A percentile compares a stretch with the other conserved stretches of the same genome.
phyloP scores from a whole-genome alignment of 805 yeast genomes.

The Yarrowia hollandica region DNA sequence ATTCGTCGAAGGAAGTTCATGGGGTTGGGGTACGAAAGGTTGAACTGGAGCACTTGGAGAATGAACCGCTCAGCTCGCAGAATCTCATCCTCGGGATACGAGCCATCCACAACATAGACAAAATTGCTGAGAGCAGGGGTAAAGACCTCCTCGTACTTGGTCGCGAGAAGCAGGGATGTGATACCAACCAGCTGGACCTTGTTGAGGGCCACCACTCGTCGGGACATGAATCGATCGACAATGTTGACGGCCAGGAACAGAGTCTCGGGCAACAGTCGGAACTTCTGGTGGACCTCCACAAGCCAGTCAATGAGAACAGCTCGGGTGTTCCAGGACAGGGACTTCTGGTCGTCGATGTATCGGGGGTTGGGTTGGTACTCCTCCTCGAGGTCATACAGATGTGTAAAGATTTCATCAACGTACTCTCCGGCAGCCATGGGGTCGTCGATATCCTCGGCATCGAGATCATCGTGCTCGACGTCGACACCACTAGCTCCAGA shows the following conservation, averaged over 20 bases:
- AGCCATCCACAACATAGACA: conserved; percentile 85
- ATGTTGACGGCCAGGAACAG: conserved; percentile 77
- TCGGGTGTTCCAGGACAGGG: conserved; percentile 77
- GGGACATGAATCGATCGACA: conserved; percentile 83
- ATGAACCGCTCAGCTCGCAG: conserved; percentile 80
- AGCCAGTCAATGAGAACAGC: conserved; percentile 92
- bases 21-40: conserved; percentile 83
- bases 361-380: conserved; percentile 62
- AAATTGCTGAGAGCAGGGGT: conserved; percentile 83
- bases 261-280: conserved; percentile 82
- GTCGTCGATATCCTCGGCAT: conserved; percentile 44
- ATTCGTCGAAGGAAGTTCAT: conserved; percentile 85
- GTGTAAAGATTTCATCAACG: conserved; percentile 80
- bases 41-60: conserved; percentile 67
- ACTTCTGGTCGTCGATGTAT: conserved; percentile 62
- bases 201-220: conserved; percentile 71
- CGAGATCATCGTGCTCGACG: conserved; percentile 39
- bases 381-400: conserved; percentile 68
- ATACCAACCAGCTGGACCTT: conserved; percentile 83
- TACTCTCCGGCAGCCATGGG: conserved; percentile 89
- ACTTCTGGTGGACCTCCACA: conserved; percentile 82
- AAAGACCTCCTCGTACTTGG: conserved; percentile 90
- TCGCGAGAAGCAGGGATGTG: conserved; percentile 82
- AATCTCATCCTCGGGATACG: conserved; percentile 76
- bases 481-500: conserved; percentile 25